Conservation (phyloP, 768 basidiomycete species). For the Suillus americanus region DNA sequence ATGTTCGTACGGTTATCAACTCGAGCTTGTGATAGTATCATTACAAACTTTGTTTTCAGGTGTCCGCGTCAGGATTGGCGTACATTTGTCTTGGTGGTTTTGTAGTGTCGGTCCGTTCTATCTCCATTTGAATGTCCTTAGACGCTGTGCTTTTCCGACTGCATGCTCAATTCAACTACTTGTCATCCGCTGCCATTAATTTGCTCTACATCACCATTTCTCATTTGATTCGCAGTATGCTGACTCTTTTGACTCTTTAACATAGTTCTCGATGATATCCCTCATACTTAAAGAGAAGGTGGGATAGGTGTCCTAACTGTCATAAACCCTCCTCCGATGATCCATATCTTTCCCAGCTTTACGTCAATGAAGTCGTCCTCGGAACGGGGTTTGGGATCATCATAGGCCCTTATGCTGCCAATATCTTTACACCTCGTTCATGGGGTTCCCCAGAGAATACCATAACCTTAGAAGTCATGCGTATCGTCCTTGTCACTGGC, state of each 20-base stretch:
- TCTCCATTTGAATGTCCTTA: neutral
- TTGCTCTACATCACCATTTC: neutral
- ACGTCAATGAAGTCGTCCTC: slow-evolving; percentile 91
- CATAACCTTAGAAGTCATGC: slow-evolving; percentile 85
- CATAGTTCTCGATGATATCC: neutral
- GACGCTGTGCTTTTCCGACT: neutral
- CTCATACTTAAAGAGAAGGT: neutral
- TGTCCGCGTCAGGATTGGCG: slow-evolving; percentile 50
- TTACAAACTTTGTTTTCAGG: slow-evolving; percentile 38
- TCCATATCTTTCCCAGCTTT: slow-evolving; percentile 48
- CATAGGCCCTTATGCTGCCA: slow-evolving; percentile 71
- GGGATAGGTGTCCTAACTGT: neutral
- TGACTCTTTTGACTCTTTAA: neutral
- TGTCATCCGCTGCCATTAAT: neutral
- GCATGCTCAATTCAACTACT: neutral
- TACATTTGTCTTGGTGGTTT: slow-evolving; percentile 66
- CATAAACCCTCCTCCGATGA: neutral
- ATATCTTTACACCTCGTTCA: slow-evolving; percentile 71
- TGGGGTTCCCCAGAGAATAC: slow-evolving; percentile 57
- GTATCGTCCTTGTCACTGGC: slow-evolving; percentile 86
- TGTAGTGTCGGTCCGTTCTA: slow-evolving; percentile 40
- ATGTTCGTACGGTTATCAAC: slow-evolving; percentile 20
- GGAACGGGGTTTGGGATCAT: slow-evolving; percentile 66
- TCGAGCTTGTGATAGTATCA: neutral
- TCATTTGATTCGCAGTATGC: neutral